Base-by-base conservation (phyloP, 495 filamentous ascomycete species). In the Penicillium egyptiacum region DNA sequence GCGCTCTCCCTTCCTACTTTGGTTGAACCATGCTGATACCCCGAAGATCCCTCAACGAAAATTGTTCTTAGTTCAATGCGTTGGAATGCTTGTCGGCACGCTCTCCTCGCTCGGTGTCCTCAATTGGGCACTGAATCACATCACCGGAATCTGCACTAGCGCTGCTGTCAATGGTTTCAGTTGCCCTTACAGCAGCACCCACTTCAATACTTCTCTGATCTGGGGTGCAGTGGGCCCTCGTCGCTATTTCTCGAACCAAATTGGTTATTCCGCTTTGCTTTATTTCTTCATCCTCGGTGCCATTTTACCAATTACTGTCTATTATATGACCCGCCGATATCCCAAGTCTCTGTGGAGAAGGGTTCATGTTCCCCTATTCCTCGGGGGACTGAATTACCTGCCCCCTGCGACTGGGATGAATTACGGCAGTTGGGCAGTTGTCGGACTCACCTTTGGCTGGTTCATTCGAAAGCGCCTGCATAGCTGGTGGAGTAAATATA, bases 401-500 rank as follows among this genome's bases (percentile, higher is more conserved):
- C 70, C 70, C 1, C 68, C 66, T 9, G 70, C 68, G 22, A 92
- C 90, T 0, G 90, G 90, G 0, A 84, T 92, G 53, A 93, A 91
- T 63, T 95, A 92, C 66, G 86, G 82, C 4, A 86, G 88, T 23
- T 93, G 89, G 89, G 87, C 86, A 0, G 67, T 93, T 10, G 86
- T 92, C n/a, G 91, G 88, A 66, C 87, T 84, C 58, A 54, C 86
- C 6, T 94, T 94, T 68, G 62, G 64, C 4, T 53, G 84, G 59
- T 55, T 85, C 7, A 79, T 95, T 44, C 77, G 82, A 53, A 83
- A 76, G 14, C 75, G 84, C 11, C 79, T 82, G 3, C 65, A 61
- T 10, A 82, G 73, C 7, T 95, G 90, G 90, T 92, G 89, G 90
- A 82, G 79, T 0, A 93, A 92, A 68, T 95, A 93, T 66, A 93